Conservation (phyloP, 306 rosid species). For the Alnus rubra region DNA sequence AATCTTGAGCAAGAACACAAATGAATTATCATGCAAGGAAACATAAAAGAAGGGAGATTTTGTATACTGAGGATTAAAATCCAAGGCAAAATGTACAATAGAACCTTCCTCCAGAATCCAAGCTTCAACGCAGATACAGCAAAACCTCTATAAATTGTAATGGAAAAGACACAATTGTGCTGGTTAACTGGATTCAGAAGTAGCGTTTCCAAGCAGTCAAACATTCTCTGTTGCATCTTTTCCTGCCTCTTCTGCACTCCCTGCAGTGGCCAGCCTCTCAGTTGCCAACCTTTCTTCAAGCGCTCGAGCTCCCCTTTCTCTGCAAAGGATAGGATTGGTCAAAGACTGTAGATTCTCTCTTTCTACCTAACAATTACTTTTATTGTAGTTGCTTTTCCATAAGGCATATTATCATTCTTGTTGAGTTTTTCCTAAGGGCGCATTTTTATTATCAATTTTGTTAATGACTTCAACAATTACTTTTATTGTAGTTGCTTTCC, state of each 20-base stretch:
- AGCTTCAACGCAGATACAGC: conserved; percentile 18
- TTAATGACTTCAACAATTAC: neutral
- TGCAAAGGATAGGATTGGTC: conserved; percentile 35
- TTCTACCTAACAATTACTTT: neutral
- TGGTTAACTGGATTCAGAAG: conserved; percentile 24
- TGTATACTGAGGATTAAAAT: conserved; percentile 25
- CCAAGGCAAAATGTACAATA: conserved; percentile 37
- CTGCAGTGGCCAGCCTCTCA: conserved; percentile 64
- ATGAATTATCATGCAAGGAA: conserved; percentile 8
- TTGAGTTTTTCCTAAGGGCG: neutral
- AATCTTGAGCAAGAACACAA: conserved; percentile 7
- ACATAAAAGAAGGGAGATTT: conserved; percentile 23
- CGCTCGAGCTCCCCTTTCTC: conserved; percentile 95
- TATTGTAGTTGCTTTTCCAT: neutral
- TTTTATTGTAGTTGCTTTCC: neutral
- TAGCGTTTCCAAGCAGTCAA: conserved; percentile 40
- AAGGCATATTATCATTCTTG: neutral
- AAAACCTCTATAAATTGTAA: conserved; percentile 27
- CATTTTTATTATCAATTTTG: neutral
- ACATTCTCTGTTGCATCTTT: conserved; percentile 57
- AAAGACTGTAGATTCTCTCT: conserved; percentile 22
- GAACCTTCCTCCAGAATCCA: conserved; percentile 20
- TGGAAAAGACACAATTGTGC: conserved; percentile 19
- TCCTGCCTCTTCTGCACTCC: conserved; percentile 47
- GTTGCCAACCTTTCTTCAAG: conserved; percentile 92